These are phyloP conservation scores for Ustilago bromivora DNA, from an alignment of 1,284 basidiomycete genomes.

Conservation along the genomic window DNA sequence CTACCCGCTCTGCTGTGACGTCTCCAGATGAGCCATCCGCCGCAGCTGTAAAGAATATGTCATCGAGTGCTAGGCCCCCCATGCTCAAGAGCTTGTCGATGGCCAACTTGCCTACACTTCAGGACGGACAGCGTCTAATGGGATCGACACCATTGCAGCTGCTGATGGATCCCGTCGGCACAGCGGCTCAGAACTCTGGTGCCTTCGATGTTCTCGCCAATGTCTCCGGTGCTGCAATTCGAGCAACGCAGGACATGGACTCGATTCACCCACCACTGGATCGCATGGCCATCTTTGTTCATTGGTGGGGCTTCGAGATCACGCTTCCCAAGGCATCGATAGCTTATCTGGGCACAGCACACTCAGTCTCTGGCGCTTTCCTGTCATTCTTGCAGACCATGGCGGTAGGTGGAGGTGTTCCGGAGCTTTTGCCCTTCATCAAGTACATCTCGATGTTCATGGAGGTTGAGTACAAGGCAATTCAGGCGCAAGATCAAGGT, in stretches of 20 bases:
- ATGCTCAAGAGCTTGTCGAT: conserved; percentile 44
- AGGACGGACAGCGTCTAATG: conserved; percentile 38
- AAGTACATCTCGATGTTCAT: conserved; percentile 61
- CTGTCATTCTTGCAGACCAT: conserved; percentile 61
- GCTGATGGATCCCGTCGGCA: conserved; percentile 43
- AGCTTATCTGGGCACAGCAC: conserved; percentile 60
- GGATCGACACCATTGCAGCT: conserved; percentile 54
- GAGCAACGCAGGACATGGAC: conserved; percentile 45
- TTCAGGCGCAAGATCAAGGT: conserved; percentile 56
- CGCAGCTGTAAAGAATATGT: not conserved
- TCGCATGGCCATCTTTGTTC: conserved; percentile 64
- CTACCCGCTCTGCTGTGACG: conserved; percentile 5
- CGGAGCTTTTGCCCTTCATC: conserved; percentile 63
- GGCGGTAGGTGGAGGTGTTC: conserved; percentile 58
- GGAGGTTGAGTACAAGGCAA: conserved; percentile 64
- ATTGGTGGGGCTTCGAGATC: conserved; percentile 68
- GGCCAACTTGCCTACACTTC: conserved; percentile 32
- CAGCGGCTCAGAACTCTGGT: conserved; percentile 42
- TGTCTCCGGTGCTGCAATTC: conserved; percentile 50
- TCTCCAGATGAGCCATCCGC: not conserved
- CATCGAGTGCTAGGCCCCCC: conserved; percentile 13
- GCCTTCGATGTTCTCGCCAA: conserved; percentile 58
- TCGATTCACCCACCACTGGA: conserved; percentile 58
- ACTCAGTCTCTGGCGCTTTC: conserved; percentile 59
- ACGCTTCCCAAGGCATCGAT: conserved; percentile 60